A percentile compares a stretch with the other conserved stretches of the same genome.
These are phyloP conservation scores for Stemphylium vesicarium DNA, from an alignment of 2,329 filamentous ascomycete species.

Conservation along the genomic window DNA sequence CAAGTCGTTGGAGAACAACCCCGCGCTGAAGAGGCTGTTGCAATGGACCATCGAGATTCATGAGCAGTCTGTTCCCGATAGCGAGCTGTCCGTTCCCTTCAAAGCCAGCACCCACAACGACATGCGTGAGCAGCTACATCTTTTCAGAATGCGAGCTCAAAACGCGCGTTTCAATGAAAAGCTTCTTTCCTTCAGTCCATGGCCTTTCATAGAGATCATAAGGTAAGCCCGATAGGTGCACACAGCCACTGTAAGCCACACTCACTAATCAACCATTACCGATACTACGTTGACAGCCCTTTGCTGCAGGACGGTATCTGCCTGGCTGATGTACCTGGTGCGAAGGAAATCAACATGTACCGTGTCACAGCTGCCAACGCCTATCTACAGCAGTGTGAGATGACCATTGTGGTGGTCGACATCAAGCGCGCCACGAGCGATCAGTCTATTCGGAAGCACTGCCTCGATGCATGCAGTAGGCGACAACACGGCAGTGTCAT, in stretches of 20 bases:
- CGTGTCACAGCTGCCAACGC: constrained; percentile 15
- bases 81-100: constrained; percentile 5
- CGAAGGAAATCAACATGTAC: constrained; percentile 18
- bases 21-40: constrained; percentile 6
- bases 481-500: constrained; percentile 26
- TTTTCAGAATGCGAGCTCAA: constrained; percentile 16
- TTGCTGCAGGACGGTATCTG: constrained; percentile 3
- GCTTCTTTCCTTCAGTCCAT: constrained; percentile 22
- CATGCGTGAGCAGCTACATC: constrained; percentile 17
- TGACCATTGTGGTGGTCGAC: constrained; percentile 26
- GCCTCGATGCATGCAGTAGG: constrained; percentile 21
- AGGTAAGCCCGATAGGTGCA: not conserved
- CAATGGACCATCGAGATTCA: constrained; percentile 21
- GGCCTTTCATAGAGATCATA: constrained; percentile 30
- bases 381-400: constrained; percentile 26
- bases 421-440: constrained; percentile 22
- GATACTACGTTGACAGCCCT: constrained; percentile 2
- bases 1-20: not conserved
- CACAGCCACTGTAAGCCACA: not conserved
- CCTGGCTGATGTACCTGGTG: constrained; percentile 25
- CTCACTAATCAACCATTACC: not conserved
- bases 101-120: constrained; percentile 9
- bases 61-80: constrained; percentile 1
- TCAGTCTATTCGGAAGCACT: constrained; percentile 11
- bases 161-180: constrained; percentile 18